Conservation (phyloP, 371 early-diverging fungal genomes). For the Mortierella sp. region DNA sequence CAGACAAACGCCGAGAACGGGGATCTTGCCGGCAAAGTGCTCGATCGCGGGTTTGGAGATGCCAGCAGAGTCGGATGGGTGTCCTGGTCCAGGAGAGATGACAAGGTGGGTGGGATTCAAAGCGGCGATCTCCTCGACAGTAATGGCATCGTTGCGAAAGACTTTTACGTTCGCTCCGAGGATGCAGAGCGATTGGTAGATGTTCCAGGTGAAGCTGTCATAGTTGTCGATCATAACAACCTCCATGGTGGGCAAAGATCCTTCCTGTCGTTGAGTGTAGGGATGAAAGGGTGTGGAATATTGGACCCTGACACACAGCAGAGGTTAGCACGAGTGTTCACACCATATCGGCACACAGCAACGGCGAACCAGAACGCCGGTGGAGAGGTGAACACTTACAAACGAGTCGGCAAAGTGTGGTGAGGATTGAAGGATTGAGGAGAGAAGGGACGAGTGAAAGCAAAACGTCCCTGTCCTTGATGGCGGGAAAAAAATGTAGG, state of each 20-base stretch:
- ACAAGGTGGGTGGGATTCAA: slow-evolving; percentile 92
- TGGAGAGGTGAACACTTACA: too few relatives aligned
- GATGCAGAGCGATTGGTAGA: slow-evolving; percentile 91
- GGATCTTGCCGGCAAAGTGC: slow-evolving; percentile 92
- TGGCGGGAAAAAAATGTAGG: too few relatives aligned
- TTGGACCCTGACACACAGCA: too few relatives aligned
- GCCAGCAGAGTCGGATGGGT: slow-evolving; percentile 90
- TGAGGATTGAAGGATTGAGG: too few relatives aligned
- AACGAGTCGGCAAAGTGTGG: too few relatives aligned
- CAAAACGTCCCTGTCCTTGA: too few relatives aligned
- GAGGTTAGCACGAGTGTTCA: too few relatives aligned
- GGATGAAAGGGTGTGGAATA: not conserved
- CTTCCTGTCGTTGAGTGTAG: not conserved
- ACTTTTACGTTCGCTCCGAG: slow-evolving; percentile 94
- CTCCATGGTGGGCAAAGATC: slow-evolving; percentile 60
- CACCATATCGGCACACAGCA: not conserved
- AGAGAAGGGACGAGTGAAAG: too few relatives aligned
- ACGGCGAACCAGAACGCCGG: too few relatives aligned
- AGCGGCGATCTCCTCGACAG: slow-evolving; percentile 80
- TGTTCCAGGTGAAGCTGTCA: slow-evolving; percentile 98
- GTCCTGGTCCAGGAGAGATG: slow-evolving; percentile 96
- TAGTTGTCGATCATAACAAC: slow-evolving; percentile 96
- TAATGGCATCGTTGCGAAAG: slow-evolving; percentile 92
- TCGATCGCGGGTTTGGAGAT: slow-evolving; percentile 85
- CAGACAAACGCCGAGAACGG: slow-evolving; percentile 96